Percentiles rank a stretch among this genome's conserved stretches.
Evolutionary conservation across 1,139 yeast species (phyloP).

Genomic region (Debaryomycetaceae sp.): DNA sequence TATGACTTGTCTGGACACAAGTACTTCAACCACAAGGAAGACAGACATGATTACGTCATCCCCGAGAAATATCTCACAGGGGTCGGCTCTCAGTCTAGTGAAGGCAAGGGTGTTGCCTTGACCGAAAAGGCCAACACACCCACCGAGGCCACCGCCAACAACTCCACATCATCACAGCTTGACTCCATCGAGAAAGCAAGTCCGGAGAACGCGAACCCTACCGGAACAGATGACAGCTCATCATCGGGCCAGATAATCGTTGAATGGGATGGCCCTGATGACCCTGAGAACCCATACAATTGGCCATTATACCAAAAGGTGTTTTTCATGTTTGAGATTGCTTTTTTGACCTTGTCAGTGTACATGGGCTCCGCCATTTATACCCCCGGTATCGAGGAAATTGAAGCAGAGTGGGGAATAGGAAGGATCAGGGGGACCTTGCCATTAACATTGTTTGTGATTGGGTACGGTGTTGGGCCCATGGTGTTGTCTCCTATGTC

Average conservation of each 20-base stretch:
- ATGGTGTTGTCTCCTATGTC: conserved; percentile 35
- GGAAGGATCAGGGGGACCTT: conserved; percentile 22
- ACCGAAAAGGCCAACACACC: neutral
- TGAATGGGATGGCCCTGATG: conserved; percentile 47
- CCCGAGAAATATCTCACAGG: conserved; percentile 26
- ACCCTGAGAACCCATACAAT: conserved; percentile 56
- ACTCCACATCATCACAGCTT: no score
- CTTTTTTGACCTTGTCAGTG: conserved; percentile 46
- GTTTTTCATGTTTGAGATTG: conserved; percentile 34
- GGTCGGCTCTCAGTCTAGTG: conserved; percentile 3
- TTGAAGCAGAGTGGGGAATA: conserved; percentile 26
- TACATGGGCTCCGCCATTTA: conserved; percentile 62
- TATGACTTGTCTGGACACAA: conserved; percentile 31
- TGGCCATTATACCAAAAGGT: conserved; percentile 43
- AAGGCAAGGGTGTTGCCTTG: conserved; percentile 2
- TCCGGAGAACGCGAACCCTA: no score
- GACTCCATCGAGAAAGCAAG: no score
- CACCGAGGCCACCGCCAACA: no score
- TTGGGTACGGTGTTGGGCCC: conserved; percentile 39
- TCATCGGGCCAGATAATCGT: conserved; percentile 14
- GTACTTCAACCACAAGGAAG: conserved; percentile 28
- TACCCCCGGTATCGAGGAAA: conserved; percentile 46
- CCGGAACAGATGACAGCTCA: no score
- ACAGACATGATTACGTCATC: conserved; percentile 24
- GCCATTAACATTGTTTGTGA: conserved; percentile 33